A percentile compares a stretch with the other conserved stretches of the same genome.
Evolutionary conservation across 768 basidiomycete genomes (phyloP).

Genomic region (Clavulina sp.): DNA sequence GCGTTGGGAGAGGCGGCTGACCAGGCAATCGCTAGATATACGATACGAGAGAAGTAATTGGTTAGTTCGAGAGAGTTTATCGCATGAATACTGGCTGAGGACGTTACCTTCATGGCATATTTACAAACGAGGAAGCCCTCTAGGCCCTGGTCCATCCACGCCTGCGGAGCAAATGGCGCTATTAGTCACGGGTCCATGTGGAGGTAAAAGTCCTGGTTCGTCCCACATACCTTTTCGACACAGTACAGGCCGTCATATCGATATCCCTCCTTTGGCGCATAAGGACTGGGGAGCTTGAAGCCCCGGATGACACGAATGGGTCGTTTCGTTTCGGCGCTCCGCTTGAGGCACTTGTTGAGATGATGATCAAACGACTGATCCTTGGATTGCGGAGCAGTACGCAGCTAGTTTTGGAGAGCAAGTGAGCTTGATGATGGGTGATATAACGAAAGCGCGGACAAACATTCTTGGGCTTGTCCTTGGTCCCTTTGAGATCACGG

Average conservation of each 20-base stretch:
- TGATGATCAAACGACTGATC: slow-evolving; percentile 66
- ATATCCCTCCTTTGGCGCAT: slow-evolving; percentile 75
- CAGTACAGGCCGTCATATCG: slow-evolving; percentile 81
- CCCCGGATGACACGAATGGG: slow-evolving; percentile 81
- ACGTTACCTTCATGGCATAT: slow-evolving; percentile 60
- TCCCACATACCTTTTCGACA: slow-evolving; percentile 42
- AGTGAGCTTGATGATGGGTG: background rate
- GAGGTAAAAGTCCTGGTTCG: background rate
- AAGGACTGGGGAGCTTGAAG: slow-evolving; percentile 53
- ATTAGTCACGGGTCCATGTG: background rate
- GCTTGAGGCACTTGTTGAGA: slow-evolving; percentile 54
- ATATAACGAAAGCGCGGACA: slow-evolving; percentile 12
- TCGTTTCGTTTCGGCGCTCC: slow-evolving; percentile 52
- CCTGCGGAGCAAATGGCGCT: slow-evolving; percentile 23
- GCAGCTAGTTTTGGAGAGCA: slow-evolving; percentile 32
- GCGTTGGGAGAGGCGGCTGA: slow-evolving; percentile 35
- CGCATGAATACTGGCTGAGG: background rate
- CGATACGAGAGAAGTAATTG: background rate
- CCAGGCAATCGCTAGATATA: slow-evolving; percentile 31
- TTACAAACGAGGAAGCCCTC: slow-evolving; percentile 74
- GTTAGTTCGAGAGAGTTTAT: background rate
- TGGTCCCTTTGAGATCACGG: slow-evolving; percentile 73
- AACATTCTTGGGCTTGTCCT: slow-evolving; percentile 68
- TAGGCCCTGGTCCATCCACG: slow-evolving; percentile 58
- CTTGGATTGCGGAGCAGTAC: slow-evolving; percentile 73